Percentiles rank a stretch among this genome's conserved stretches.
Conservation (phyloP, 805 yeast species). For the Candida broadrunensis region DNA sequence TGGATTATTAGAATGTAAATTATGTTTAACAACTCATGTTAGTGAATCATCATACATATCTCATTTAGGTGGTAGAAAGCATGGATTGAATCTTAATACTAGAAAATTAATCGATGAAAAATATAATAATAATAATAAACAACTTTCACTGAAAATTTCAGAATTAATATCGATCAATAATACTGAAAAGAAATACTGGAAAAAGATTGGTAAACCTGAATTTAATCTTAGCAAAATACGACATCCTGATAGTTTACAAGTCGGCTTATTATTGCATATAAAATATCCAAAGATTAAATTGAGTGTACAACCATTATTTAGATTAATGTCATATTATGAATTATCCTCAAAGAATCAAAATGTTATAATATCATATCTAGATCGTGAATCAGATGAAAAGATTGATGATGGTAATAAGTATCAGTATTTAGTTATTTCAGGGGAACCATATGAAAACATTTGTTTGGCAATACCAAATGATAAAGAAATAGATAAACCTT, state of each 20-base stretch:
- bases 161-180: conserved; percentile 31
- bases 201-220: conserved; percentile 71
- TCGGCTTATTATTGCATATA: conserved; percentile 67
- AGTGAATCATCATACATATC: conserved; percentile 78
- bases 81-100: conserved; percentile 66
- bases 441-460: conserved; percentile 85
- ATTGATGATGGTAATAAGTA: conserved; percentile 32
- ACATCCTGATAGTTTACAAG: conserved; percentile 52
- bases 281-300: conserved; percentile 50
- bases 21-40: conserved; percentile 81
- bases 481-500: conserved; percentile 42
- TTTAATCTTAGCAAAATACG: conserved; percentile 66
- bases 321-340: conserved; percentile 81
- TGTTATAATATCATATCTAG: conserved; percentile 21
- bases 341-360: conserved; percentile 39
- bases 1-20: conserved; percentile 81
- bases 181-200: conserved; percentile 45
- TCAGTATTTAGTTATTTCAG: conserved; percentile 78
- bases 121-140: conserved; percentile 19
- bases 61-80: conserved; percentile 83
- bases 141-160: conserved; percentile 2
- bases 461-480: conserved; percentile 73
- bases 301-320: conserved; percentile 57
- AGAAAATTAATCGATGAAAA: conserved; percentile 43
- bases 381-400: conserved; percentile 7